These are phyloP conservation scores for Linnemannia schmuckeri DNA, from an alignment of 192 early-diverging fungal genomes.

Conservation along the genomic window DNA sequence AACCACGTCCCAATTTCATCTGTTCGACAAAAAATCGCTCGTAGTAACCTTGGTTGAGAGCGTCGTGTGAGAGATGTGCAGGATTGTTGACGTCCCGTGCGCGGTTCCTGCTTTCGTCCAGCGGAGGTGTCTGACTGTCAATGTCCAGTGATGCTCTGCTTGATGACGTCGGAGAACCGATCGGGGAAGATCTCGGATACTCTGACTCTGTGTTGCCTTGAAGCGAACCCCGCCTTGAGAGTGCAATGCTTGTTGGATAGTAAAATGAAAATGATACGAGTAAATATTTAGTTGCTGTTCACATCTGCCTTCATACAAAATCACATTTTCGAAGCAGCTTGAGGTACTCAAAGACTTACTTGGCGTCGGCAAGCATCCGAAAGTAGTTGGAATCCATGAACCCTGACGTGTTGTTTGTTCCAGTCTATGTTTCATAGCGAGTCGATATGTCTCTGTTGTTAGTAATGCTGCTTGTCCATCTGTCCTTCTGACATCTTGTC, in stretches of 20 bases:
- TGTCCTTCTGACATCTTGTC: background rate
- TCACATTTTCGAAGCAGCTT: background rate
- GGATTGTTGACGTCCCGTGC: background rate
- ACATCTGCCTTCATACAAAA: background rate
- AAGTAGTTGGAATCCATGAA: constrained; percentile 72
- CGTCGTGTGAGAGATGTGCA: constrained; percentile 67
- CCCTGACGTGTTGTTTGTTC: constrained; percentile 25
- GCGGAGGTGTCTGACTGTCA: constrained; percentile 15
- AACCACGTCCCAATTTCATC: constrained; percentile 89
- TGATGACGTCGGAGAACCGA: constrained; percentile 40
- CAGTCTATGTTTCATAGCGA: constrained; percentile 15
- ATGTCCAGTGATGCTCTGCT: constrained; percentile 40
- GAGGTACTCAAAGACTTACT: constrained; percentile 11
- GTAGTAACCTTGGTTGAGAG: constrained; percentile 97
- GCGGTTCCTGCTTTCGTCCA: background rate
- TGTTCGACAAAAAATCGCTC: constrained; percentile 91
- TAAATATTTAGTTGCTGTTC: background rate
- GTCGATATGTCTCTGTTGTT: background rate
- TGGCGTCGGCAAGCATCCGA: constrained; percentile 62
- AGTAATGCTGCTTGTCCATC: background rate
- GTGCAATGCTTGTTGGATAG: constrained; percentile 6
- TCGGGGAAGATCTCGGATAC: background rate
- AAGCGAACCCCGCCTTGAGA: constrained; percentile 19
- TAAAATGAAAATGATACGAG: background rate
- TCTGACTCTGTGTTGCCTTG: constrained; percentile 15